Conservation (phyloP, 257 asterid genomes). For the Nicotiana undulata region DNA sequence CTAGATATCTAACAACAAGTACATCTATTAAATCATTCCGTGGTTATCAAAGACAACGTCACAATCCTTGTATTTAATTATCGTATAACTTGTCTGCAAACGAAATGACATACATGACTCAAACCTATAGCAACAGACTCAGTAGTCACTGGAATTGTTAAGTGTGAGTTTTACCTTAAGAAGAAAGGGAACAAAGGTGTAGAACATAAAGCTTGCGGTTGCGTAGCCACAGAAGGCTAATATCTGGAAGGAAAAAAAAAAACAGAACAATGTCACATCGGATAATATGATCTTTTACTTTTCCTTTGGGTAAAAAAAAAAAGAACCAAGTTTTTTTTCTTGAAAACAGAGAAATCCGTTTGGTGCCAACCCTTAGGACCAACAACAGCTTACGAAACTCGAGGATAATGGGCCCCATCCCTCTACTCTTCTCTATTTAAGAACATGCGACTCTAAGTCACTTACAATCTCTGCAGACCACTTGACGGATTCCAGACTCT, state of each 20-base stretch:
- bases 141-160: not conserved
- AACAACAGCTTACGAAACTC: too few species aligned
- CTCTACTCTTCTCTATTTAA: too few species aligned
- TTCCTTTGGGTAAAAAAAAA: too few species aligned
- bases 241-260: constrained; percentile 24
- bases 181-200: constrained; percentile 39
- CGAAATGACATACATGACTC: not conserved
- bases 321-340: too few species aligned
- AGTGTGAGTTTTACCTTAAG: constrained; percentile 27
- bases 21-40: not conserved
- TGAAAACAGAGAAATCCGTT: too few species aligned
- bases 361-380: too few species aligned
- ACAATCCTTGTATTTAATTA: not conserved
- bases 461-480: constrained; percentile 64
- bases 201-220: constrained; percentile 44
- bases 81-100: too few species aligned
- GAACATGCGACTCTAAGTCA: not conserved
- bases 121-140: not conserved
- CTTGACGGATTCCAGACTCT: constrained; percentile 34
- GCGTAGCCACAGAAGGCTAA: constrained; percentile 39
- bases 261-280: not conserved
- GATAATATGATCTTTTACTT: not conserved
- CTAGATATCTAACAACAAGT: not conserved
- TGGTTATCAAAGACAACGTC: not conserved
- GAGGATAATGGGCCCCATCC: too few species aligned